Evolutionary conservation across 345 rosid genomes (phyloP).

Genomic region (Mangifera indica): DNA sequence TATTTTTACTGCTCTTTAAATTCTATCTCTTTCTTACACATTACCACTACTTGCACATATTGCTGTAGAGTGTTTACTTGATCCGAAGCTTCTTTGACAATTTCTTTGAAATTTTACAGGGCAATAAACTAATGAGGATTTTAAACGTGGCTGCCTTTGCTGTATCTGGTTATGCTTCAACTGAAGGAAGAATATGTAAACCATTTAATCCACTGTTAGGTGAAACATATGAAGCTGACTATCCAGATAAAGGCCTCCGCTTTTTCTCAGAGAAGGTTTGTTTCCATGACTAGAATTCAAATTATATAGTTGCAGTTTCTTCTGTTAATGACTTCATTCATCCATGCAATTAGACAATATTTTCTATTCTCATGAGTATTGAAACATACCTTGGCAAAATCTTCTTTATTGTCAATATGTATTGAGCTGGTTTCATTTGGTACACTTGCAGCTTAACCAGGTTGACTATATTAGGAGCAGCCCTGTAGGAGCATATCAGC

Average conservation of each 20-base stretch:
- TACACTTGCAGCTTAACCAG: neutral
- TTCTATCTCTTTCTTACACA: too few relatives aligned
- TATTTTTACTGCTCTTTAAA: neutral
- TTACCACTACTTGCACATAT: neutral
- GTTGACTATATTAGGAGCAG: neutral
- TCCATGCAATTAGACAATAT: neutral
- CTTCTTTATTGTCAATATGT: neutral
- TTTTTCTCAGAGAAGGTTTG: too few relatives aligned
- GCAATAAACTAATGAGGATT: conserved; percentile 87
- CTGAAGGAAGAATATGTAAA: conserved; percentile 96
- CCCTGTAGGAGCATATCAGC: neutral
- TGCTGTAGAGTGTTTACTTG: neutral
- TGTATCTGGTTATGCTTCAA: conserved; percentile 95
- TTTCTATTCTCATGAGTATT: neutral
- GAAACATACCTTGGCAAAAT: neutral
- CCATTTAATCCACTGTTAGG: conserved; percentile 80
- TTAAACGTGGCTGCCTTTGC: conserved; percentile 99
- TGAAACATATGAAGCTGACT: too few relatives aligned
- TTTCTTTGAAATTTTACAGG: conserved; percentile 47
- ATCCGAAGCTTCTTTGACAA: neutral
- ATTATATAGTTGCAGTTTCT: neutral
- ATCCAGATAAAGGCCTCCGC: too few relatives aligned
- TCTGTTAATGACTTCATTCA: neutral
- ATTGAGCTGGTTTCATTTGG: neutral
- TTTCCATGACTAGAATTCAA: conserved; percentile 1